Base-by-base conservation (phyloP, 2,329 filamentous ascomycete genomes). In the Colletotrichum lentis region DNA sequence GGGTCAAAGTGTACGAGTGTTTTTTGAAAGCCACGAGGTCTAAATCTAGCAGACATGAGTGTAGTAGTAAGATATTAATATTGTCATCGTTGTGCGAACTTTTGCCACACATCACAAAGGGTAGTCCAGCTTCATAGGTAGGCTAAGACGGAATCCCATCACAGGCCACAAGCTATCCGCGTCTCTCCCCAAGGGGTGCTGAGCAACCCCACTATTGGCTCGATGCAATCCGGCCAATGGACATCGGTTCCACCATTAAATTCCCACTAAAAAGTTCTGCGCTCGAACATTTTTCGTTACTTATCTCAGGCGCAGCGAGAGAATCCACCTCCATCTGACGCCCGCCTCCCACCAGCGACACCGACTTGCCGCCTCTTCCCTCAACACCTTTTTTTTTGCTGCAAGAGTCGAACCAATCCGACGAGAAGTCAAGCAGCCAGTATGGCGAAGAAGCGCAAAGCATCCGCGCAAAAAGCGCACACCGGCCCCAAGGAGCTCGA, bases 371-470 rank as follows among this genome's bases (percentile, higher is more conserved):
- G 31, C 27, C 56, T 41, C 35, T 55, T 20, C 10, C 16, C 47
- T 57, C 56, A 44, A 61, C n/a, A 18, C 22, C 16, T 53, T 20
- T 14, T 22, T 43, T 24, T 24, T 4, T 24, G 14, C 24, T 39
- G 6, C 16, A 22, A 64, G 11, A 14, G 4, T 46, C 31, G 35
- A 49, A 12, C 22, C 31, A n/a, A 16, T 1, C 20, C 2, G n/a
- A 41, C 12, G n/a, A n/a, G n/a, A n/a, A 22, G 11, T 7, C 35
- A 46, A 53, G 3, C 20, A 52, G 35, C 46, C 56, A 78, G 39
- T 49, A 90, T 90, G 88, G 87, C 79, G 11, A 88, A 87, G 73
- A 90, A 89, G 76, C 90, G 92, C 85, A 96, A 94, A 83, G 90
- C 87, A 1, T 83, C 86, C 24, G 83, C 84, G 70, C 83, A 71